Evolutionary conservation across 306 rosid genomes (phyloP).

Genomic region (Psophocarpus tetragonolobus): DNA sequence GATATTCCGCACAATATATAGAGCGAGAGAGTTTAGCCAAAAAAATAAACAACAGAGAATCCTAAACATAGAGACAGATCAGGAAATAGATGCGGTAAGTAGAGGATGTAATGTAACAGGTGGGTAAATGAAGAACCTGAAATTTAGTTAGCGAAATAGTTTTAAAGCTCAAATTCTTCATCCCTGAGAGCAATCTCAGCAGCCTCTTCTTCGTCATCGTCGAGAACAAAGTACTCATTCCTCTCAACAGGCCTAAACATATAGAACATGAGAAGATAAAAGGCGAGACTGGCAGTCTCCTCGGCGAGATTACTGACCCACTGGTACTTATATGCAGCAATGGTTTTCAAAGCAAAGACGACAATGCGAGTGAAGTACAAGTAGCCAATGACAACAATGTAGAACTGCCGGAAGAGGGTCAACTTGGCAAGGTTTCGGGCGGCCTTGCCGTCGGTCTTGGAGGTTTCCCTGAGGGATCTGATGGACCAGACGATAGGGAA

Average conservation of each 20-base stretch:
- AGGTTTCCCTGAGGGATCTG: slow-evolving; percentile 78
- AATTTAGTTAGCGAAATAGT: neutral
- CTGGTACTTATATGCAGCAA: slow-evolving; percentile 83
- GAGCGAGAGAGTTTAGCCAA: slow-evolving; percentile 34
- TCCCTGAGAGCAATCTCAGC: slow-evolving; percentile 81
- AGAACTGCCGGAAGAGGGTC: slow-evolving; percentile 82
- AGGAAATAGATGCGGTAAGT: slow-evolving; percentile 24
- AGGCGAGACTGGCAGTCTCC: slow-evolving; percentile 73
- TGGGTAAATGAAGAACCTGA: slow-evolving; percentile 26
- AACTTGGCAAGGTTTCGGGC: slow-evolving; percentile 78
- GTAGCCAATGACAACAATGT: slow-evolving; percentile 82
- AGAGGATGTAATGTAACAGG: neutral
- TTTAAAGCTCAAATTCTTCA: slow-evolving; percentile 81
- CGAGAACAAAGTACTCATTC: slow-evolving; percentile 69
- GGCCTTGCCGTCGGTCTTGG: slow-evolving; percentile 92
- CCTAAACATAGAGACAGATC: slow-evolving; percentile 27
- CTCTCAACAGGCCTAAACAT: slow-evolving; percentile 90
- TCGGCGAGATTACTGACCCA: slow-evolving; percentile 91
- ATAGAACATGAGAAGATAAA: slow-evolving; percentile 74
- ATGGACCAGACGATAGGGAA: slow-evolving; percentile 95
- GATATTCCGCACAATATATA: slow-evolving; percentile 29
- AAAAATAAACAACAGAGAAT: neutral
- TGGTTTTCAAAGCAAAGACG: slow-evolving; percentile 76
- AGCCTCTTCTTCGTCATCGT: slow-evolving; percentile 90
- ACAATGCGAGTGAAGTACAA: slow-evolving; percentile 79